These are phyloP conservation scores for Neolentinus lepideus DNA, from an alignment of 1,284 basidiomycete species.

Conservation along the genomic window DNA sequence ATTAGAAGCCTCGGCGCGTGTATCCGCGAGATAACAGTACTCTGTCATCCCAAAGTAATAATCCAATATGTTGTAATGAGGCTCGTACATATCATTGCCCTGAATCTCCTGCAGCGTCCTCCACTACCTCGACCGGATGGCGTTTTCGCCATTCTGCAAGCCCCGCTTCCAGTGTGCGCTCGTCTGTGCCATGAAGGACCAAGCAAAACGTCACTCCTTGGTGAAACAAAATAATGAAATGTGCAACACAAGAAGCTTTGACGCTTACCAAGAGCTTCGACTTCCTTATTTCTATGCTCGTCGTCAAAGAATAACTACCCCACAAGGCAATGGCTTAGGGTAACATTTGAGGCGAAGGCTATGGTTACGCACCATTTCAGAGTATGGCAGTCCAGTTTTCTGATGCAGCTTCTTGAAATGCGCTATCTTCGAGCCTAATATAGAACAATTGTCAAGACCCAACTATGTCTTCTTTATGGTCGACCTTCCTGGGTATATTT, in stretches of 20 bases:
- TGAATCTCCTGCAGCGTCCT: conserved; percentile 11
- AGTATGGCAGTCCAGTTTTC: conserved; percentile 76
- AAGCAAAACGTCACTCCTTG: conserved; percentile 68
- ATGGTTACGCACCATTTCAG: conserved; percentile 59
- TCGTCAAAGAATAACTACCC: conserved; percentile 82
- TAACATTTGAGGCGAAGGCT: background rate
- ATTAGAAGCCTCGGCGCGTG: background rate
- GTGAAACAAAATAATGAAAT: conserved; percentile 11
- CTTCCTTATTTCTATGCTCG: conserved; percentile 70
- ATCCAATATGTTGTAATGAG: background rate
- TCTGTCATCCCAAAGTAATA: too few species aligned
- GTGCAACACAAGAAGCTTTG: background rate
- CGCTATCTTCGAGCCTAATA: conserved; percentile 66
- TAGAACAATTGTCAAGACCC: too few species aligned
- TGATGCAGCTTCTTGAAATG: conserved; percentile 77
- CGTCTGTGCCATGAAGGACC: conserved; percentile 45
- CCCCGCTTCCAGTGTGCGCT: conserved; percentile 52
- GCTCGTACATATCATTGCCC: background rate
- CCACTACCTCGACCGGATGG: conserved; percentile 25
- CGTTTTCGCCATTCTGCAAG: conserved; percentile 53
- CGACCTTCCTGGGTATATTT: conserved; percentile 83
- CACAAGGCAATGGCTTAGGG: background rate
- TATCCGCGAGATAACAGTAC: too few species aligned
- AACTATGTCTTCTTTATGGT: too few species aligned
- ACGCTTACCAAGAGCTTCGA: conserved; percentile 56